Percentiles rank a stretch among this genome's conserved stretches.
Evolutionary conservation across 768 basidiomycete species (phyloP).

Genomic region (Podaxis carcinomalis): DNA sequence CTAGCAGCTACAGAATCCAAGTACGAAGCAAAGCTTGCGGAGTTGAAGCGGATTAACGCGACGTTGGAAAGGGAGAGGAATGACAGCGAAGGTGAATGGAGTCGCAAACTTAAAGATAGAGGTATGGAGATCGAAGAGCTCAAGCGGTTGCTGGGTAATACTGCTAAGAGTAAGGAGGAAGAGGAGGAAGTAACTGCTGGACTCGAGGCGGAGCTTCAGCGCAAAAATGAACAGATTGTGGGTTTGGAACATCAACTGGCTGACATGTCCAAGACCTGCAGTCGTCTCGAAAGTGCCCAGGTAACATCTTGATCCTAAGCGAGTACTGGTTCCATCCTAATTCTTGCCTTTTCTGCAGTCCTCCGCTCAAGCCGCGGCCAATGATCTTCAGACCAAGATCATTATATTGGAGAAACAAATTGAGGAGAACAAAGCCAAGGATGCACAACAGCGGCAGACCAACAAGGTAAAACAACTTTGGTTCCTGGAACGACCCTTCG

Average conservation of each 20-base stretch:
- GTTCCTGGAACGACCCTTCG: background rate
- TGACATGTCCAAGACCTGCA: conserved; percentile 48
- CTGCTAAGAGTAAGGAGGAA: conserved; percentile 55
- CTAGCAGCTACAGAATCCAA: conserved; percentile 71
- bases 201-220: conserved; percentile 53
- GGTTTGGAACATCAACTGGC: conserved; percentile 46
- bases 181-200: conserved; percentile 51
- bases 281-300: conserved; percentile 52
- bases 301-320: conserved; percentile 29
- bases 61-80: conserved; percentile 77
- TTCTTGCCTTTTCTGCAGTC: conserved; percentile 16
- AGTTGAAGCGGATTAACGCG: conserved; percentile 60
- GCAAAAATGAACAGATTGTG: conserved; percentile 43
- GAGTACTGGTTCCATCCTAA: background rate
- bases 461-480: conserved; percentile 62
- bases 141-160: conserved; percentile 51
- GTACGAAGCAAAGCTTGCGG: conserved; percentile 72
- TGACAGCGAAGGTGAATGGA: conserved; percentile 89
- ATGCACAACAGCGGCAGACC: conserved; percentile 62
- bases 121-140: conserved; percentile 73
- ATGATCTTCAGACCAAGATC: conserved; percentile 46
- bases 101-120: conserved; percentile 75
- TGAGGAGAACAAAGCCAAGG: conserved; percentile 69
- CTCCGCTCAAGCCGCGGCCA: conserved; percentile 31
- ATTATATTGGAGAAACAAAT: conserved; percentile 57